Conservation (phyloP, 2,329 filamentous ascomycete species). For the Ramularia collo-cygni region DNA sequence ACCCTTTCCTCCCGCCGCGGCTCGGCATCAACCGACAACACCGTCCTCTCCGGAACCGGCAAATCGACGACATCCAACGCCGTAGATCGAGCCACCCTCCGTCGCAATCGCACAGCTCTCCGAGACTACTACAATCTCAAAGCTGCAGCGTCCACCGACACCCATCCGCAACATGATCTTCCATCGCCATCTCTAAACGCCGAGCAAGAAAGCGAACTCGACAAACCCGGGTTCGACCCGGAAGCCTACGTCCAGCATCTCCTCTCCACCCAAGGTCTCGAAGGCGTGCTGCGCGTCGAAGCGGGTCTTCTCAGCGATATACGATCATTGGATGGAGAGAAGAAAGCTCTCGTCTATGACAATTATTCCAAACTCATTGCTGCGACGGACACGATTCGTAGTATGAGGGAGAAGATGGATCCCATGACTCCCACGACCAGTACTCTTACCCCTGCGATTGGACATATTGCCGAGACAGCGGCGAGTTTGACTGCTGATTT, state of each 20-base stretch:
- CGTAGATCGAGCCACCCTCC: conserved; percentile 40
- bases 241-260: conserved; percentile 59
- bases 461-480: conserved; percentile 62
- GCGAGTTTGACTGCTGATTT: conserved; percentile 35
- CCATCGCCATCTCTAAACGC: conserved; percentile 40
- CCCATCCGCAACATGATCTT: conserved; percentile 32
- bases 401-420: conserved; percentile 79
- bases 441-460: conserved; percentile 65
- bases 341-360: conserved; percentile 95
- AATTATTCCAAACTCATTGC: conserved; percentile 96
- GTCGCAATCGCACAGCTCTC: conserved; percentile 75
- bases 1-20: conserved; percentile 65
- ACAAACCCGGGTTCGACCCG: conserved; percentile 64
- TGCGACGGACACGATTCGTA: conserved; percentile 92
- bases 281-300: conserved; percentile 64
- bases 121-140: conserved; percentile 93
- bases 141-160: conserved; percentile 31
- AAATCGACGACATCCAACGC: conserved; percentile 19
- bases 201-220: conserved; percentile 63
- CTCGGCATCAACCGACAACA: conserved; percentile 58
- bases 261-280: conserved; percentile 56
- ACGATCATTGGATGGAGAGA: conserved; percentile 83
- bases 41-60: conserved; percentile 29
- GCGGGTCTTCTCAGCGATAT: conserved; percentile 69
- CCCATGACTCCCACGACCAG: conserved; percentile 67